Evolutionary conservation across 2,329 filamentous ascomycete species (phyloP).

Genomic region (Exophiala alcalophila): DNA sequence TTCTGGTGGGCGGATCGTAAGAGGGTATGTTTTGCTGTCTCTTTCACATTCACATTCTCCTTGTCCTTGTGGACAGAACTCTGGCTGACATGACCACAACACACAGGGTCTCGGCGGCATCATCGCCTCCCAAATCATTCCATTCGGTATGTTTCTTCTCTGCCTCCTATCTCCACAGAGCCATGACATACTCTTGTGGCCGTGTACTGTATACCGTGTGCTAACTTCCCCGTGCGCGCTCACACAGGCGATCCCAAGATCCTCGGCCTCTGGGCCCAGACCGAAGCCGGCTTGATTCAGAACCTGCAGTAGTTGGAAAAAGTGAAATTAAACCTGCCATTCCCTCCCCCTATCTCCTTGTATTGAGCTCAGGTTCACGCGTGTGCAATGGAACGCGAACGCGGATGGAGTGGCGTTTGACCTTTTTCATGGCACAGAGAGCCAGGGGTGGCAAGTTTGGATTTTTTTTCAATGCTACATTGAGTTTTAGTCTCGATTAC

Average conservation of each 20-base stretch:
- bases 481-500: too few species aligned
- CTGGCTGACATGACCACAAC: too few species aligned
- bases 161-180: background rate
- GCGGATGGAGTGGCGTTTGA: too few species aligned
- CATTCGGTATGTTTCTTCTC: constrained; percentile 23
- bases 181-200: background rate
- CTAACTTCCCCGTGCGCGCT: too few species aligned
- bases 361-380: too few species aligned
- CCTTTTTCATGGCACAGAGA: too few species aligned
- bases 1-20: constrained; percentile 64
- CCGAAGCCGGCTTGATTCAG: constrained; percentile 26
- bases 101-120: constrained; percentile 29
- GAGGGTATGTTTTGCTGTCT: constrained; percentile 37
- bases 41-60: background rate
- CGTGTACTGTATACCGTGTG: too few species aligned
- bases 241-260: constrained; percentile 27
- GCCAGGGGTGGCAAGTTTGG: too few species aligned
- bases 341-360: too few species aligned
- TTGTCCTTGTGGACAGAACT: background rate
- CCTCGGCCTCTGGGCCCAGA: constrained; percentile 28
- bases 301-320: constrained; percentile 12
- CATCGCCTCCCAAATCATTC: constrained; percentile 30
- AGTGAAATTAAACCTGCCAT: too few species aligned
- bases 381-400: too few species aligned
- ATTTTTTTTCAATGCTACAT: too few species aligned